Evolutionary conservation across 1,139 yeast species (phyloP), one percentile per base, ranked within the genome.

Genomic region (Taphrina communis): DNA sequence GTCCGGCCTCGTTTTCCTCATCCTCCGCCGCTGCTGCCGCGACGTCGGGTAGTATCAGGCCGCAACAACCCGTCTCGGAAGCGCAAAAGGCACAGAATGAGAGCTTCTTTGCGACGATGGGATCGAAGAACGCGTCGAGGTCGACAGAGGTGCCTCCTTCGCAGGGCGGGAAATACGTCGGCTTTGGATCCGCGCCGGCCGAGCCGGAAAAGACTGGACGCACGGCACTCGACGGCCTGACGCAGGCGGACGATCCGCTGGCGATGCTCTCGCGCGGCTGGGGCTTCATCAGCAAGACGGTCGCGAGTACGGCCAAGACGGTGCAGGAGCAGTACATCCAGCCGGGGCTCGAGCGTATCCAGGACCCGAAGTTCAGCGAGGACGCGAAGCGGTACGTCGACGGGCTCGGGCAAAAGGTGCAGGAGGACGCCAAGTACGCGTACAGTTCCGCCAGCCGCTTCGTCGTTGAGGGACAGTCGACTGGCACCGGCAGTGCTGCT

Each of bases 231-330:
- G 67, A 63, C 21, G 61, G 55, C 0, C 79, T 86, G 31, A 78
- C 87, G 17, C 82, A 85, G 1, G 65, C 71, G 36, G 95, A 91
- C 73, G 98, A 94, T 76, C 99, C 99, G 6, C 76, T 93, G 70
- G 97, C 96, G 9, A 88, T 97, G 0, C 82, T 94, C 70, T 80
- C 91, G 41, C 90, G 88, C 78, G 98, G 99, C 31, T 94, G 98
- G 97, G 94, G 97, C 6, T 80, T 94, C 73, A 91, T 94, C 76
- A 88, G 97, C 12, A 83, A 87, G 21, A 86, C 95, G 0, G 93
- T 94, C 53, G 85, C 89, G 68, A 89, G 90, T 79, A 89, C 95
- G 0, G 88, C 92, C 12, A 86, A 82, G 72, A 97, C 92, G 74
- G 97, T 95, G 58, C 89, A 89, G 74, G 96, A 92, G 74, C 80